Evolutionary conservation across 345 rosid genomes (phyloP), one percentile per base, ranked within the genome.

Genomic region (Rhizophora mangle): DNA sequence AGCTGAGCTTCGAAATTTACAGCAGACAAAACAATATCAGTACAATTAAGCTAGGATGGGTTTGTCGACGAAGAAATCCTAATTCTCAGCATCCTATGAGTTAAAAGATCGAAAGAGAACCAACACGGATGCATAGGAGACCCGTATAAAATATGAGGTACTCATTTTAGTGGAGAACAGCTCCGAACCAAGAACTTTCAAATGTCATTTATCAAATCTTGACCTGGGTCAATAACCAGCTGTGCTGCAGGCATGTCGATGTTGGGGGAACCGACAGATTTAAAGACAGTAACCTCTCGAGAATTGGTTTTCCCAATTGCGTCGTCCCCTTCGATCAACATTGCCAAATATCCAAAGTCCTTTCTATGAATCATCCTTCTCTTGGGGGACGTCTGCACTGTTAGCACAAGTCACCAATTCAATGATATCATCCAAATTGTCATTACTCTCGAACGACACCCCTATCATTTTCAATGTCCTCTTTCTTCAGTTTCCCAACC

Each of bases 361-460:
- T 79, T 84, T 79, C 76, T 78, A 76, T 59, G 68, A 34, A 89
- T 80, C 82, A 89, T 89, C n/a, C 92, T 88, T 79, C 97, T 85
- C 82, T 85, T 83, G 78, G 10, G 96, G 82, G 61, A 71, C 78
- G 59, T 82, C 86, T 10, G 94, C 74, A 79, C 88, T 93, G 11
- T 97, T 93, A 8, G 98, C 98, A 65, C 98, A 93, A 67, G 96
- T 89, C 64, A 89, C 86, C 22, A 82, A 54, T 55, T 77, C 82
- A 60, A 88, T 27, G 22, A 85, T 75, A 21, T 83, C 93, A 24
- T 88, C 96, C 60, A 93, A 66, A 3, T 75, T 74, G 43, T 64
- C 82, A 29, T 61, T 73, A 72, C 85, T 76, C 57, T 91, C 87
- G 37, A 91, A 34, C 24, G 24, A 24, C 24, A 24, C 24, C 24